These are phyloP conservation scores for Chalciporus sphaerocephalus DNA, from an alignment of 768 basidiomycete species.

Conservation along the genomic window DNA sequence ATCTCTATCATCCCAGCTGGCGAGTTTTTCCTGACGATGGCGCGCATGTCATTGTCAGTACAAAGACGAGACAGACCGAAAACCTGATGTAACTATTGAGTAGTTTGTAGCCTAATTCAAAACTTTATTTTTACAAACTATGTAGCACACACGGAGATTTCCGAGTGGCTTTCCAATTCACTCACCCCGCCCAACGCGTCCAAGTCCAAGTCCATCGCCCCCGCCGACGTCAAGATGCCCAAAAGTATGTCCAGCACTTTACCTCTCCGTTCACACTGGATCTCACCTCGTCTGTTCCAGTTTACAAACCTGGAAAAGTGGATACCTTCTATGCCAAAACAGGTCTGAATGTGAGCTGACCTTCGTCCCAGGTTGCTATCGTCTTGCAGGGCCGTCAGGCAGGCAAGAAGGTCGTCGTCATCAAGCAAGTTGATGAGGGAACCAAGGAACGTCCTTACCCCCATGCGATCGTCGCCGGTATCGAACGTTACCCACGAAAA, in stretches of 20 bases:
- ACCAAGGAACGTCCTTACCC: slow-evolving; percentile 95
- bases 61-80: slow-evolving; percentile 1
- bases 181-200: slow-evolving; percentile 8
- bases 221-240: slow-evolving; percentile 40
- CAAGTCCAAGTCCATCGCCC: slow-evolving; percentile 26
- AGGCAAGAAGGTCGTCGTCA: slow-evolving; percentile 98
- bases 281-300: slow-evolving; percentile 38
- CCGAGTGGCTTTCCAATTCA: slow-evolving; percentile 33
- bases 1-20: too few species aligned
- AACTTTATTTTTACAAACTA: slow-evolving; percentile 20
- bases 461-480: slow-evolving; percentile 96
- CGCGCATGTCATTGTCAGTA: neutral
- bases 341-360: neutral
- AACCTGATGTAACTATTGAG: too few species aligned
- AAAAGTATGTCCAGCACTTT: slow-evolving; percentile 29
- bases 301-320: slow-evolving; percentile 96
- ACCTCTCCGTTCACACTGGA: slow-evolving; percentile 10
- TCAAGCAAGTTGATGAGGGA: slow-evolving; percentile 96
- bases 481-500: slow-evolving; percentile 97
- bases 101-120: too few species aligned
- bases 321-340: slow-evolving; percentile 1
- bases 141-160: slow-evolving; percentile 26
- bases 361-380: slow-evolving; percentile 70
- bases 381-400: slow-evolving; percentile 99
- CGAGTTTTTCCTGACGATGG: too few species aligned